Evolutionary conservation across 2,329 filamentous ascomycete genomes (phyloP).

Genomic region (Didymella exigua): DNA sequence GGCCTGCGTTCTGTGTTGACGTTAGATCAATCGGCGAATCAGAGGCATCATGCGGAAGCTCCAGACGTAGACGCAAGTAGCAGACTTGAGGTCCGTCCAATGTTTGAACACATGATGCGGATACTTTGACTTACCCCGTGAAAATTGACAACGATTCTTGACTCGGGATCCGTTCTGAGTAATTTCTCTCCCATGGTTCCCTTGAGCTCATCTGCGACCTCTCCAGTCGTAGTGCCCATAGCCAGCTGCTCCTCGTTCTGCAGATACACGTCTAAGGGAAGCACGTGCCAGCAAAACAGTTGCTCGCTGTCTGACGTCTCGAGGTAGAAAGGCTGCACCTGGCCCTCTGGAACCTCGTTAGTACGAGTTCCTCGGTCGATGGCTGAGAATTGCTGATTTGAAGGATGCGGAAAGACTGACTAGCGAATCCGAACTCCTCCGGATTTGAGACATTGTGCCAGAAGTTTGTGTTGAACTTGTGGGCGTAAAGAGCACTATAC

Average conservation of each 20-base stretch:
- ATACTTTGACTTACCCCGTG: constrained; percentile 61
- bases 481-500: constrained; percentile 77
- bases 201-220: constrained; percentile 53
- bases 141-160: constrained; percentile 63
- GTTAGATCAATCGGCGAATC: constrained; percentile 1
- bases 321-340: constrained; percentile 85
- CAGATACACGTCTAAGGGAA: constrained; percentile 78
- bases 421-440: constrained; percentile 84
- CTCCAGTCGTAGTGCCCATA: constrained; percentile 42
- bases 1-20: constrained; percentile 75
- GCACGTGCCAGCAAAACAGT: constrained; percentile 88
- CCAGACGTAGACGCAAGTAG: not conserved
- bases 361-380: not conserved
- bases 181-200: constrained; percentile 57
- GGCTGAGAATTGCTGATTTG: not conserved
- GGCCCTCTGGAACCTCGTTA: constrained; percentile 62
- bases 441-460: constrained; percentile 77
- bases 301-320: constrained; percentile 75
- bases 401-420: constrained; percentile 52
- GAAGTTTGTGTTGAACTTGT: constrained; percentile 74
- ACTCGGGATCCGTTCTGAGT: constrained; percentile 56
- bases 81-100: not conserved
- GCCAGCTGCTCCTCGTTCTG: constrained; percentile 69
- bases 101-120: no score
- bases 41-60: no score